Conservation (phyloP, 306 rosid genomes). For the Dryas alaskensis region DNA sequence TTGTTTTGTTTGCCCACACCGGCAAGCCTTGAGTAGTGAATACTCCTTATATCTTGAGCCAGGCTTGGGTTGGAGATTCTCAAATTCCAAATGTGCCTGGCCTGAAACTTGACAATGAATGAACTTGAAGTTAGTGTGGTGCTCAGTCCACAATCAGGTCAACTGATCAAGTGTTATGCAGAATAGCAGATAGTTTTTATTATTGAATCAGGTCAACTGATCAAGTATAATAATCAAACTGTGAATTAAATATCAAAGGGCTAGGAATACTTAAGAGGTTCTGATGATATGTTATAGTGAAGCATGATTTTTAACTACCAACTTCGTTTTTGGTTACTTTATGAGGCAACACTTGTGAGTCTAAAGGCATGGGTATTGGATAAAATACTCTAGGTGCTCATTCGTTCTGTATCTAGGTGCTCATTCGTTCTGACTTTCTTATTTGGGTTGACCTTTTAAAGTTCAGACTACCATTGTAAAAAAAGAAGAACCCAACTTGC, state of each 20-base stretch:
- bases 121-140: not conserved
- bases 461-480: not conserved
- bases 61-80: not conserved
- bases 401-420: not conserved
- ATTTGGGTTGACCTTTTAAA: not conserved
- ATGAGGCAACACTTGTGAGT: not conserved
- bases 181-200: not conserved
- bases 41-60: not conserved
- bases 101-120: not conserved
- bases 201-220: not conserved
- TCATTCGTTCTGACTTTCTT: not conserved
- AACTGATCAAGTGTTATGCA: not conserved
- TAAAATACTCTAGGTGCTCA: conserved; percentile 1
- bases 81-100: not conserved
- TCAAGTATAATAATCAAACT: not conserved
- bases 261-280: not conserved
- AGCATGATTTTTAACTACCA: not conserved
- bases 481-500: too few species aligned
- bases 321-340: not conserved
- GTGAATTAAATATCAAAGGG: not conserved
- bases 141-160: not conserved
- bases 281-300: not conserved
- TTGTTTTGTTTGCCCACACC: not conserved
- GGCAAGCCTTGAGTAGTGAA: not conserved
- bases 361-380: not conserved